phyloP scores from a whole-genome alignment of 2,329 filamentous ascomycete genomes.

The Fragosphaeria purpurea region DNA sequence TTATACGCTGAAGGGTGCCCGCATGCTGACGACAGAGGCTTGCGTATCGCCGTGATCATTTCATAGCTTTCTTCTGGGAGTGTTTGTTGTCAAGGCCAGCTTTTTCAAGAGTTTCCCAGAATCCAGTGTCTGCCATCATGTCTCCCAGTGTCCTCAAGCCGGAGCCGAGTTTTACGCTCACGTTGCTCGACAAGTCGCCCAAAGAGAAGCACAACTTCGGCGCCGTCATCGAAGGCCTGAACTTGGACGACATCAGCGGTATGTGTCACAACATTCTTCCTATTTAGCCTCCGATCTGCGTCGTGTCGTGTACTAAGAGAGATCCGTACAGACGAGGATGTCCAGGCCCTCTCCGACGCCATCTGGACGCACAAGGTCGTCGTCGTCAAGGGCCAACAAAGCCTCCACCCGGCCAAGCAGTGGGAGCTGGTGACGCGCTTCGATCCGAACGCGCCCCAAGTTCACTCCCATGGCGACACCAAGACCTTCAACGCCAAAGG shows the following conservation, averaged over 20 bases:
- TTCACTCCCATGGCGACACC: constrained; percentile 32
- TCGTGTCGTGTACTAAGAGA: no score
- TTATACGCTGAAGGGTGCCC: no score
- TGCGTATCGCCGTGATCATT: no score
- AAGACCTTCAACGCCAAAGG: constrained; percentile 30
- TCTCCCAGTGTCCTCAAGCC: constrained; percentile 2
- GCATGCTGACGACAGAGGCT: no score
- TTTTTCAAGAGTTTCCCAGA: no score
- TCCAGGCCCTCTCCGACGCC: constrained; percentile 25
- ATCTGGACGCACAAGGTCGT: constrained; percentile 35
- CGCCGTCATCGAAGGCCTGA: constrained; percentile 25
- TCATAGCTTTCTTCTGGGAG: no score
- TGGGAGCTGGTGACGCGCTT: constrained; percentile 35
- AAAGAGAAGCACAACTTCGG: constrained; percentile 28
- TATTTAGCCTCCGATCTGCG: not conserved
- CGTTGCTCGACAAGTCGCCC: constrained; percentile 16
- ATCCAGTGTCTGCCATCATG: not conserved
- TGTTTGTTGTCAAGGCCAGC: no score
- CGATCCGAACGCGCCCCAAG: constrained; percentile 28
- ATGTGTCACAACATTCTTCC: not conserved
- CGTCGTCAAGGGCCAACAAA: constrained; percentile 31
- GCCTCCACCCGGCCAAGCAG: constrained; percentile 30
- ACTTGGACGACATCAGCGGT: constrained; percentile 27
- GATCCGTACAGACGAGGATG: constrained; percentile 21
- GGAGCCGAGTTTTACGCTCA: constrained; percentile 28